phyloP scores from a whole-genome alignment of 805 yeast species.

The Komagataella pseudopastoris region DNA sequence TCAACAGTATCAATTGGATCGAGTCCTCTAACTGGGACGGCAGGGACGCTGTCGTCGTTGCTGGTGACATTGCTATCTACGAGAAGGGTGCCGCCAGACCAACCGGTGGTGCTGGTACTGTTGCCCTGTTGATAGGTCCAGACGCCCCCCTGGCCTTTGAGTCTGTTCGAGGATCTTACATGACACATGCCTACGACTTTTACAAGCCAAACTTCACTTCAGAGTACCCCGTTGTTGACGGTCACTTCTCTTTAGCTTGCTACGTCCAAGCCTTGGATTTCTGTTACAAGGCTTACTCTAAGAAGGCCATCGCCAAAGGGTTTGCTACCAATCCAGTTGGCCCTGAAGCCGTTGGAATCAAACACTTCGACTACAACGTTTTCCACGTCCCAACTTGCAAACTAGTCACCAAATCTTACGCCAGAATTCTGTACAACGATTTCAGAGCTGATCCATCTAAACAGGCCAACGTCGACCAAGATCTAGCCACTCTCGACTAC shows the following conservation, averaged over 20 bases:
- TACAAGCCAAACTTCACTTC: constrained; percentile 95
- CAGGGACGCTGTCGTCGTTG: constrained; percentile 90
- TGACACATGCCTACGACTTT: constrained; percentile 97
- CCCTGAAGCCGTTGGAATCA: constrained; percentile 49
- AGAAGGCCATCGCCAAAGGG: constrained; percentile 49
- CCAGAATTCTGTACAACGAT: constrained; percentile 84
- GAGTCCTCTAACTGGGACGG: constrained; percentile 98
- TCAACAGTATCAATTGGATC: constrained; percentile 91
- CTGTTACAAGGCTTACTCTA: constrained; percentile 72
- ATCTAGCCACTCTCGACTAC: constrained; percentile 44
- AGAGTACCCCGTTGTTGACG: constrained; percentile 96
- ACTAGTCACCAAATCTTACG: constrained; percentile 84
- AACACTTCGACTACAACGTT: constrained; percentile 80
- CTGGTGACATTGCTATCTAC: constrained; percentile 97
- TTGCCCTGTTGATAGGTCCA: constrained; percentile 90
- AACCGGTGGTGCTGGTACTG: constrained; percentile 98
- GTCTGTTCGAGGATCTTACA: constrained; percentile 75
- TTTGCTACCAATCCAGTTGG: constrained; percentile 28
- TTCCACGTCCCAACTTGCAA: constrained; percentile 99
- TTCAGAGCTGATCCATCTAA: constrained; percentile 55
- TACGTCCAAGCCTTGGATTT: constrained; percentile 87
- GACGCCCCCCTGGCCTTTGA: constrained; percentile 96
- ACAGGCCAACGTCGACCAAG: constrained; percentile 43
- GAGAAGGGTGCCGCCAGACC: constrained; percentile 98
- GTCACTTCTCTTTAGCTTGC: constrained; percentile 88